phyloP scores from a whole-genome alignment of 208 protist species.

The Trichomonas vaginalis region DNA sequence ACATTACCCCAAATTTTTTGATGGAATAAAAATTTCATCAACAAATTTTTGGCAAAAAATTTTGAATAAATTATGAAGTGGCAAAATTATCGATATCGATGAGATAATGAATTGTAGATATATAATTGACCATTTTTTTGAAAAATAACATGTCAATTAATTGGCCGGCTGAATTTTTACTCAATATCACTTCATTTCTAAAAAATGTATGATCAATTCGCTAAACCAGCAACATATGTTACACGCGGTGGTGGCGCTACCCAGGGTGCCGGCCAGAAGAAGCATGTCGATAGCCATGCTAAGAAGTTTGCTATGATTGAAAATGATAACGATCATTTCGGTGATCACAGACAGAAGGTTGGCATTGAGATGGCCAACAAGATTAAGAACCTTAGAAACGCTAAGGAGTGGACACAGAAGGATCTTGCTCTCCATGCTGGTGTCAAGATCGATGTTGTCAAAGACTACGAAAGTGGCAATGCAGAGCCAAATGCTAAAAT shows the following conservation, averaged over 20 bases:
- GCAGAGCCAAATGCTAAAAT: not conserved
- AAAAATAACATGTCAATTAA: too few species aligned
- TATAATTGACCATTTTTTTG: too few species aligned
- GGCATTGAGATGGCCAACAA: not conserved
- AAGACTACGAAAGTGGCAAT: not conserved
- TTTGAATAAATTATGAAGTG: too few species aligned
- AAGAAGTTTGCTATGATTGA: not conserved
- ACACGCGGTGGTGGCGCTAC: not conserved
- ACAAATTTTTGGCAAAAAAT: too few species aligned
- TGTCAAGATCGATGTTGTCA: not conserved
- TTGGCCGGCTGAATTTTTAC: too few species aligned
- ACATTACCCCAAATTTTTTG: too few species aligned
- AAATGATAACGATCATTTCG: not conserved
- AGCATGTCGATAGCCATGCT: not conserved
- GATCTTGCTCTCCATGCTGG: not conserved
- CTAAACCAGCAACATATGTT: not conserved
- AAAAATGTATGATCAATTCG: not conserved
- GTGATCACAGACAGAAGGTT: not conserved
- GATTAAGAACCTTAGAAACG: not conserved
- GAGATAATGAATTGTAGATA: too few species aligned
- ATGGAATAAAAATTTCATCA: too few species aligned
- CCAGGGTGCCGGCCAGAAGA: not conserved
- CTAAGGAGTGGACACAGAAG: not conserved
- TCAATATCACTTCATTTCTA: not conserved
- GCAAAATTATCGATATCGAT: too few species aligned